These are phyloP conservation scores for Homolaphlyctis polyrhiza DNA, from an alignment of 371 early-diverging fungal species.

Conservation along the genomic window DNA sequence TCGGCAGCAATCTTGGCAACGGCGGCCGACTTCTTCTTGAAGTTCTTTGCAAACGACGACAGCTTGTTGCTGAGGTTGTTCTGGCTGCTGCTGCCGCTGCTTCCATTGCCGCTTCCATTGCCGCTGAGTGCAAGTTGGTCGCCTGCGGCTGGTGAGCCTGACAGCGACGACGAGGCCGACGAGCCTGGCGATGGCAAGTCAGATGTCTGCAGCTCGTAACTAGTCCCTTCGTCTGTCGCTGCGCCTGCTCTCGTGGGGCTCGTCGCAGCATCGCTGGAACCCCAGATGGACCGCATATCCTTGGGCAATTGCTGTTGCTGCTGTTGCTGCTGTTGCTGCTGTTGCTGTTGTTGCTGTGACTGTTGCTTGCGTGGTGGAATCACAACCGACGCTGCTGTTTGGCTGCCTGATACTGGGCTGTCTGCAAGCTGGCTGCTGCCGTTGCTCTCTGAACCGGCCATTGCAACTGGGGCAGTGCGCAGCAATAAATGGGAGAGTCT, in stretches of 20 bases:
- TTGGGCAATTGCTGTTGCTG: conserved; percentile 5
- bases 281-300: no score
- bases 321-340: conserved; percentile 2
- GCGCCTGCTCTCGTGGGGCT: no score
- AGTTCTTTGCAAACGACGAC: conserved; percentile 14
- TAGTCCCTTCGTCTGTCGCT: no score
- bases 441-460: no score
- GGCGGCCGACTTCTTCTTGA: conserved; percentile 11
- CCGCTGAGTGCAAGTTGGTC: background rate
- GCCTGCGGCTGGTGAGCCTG: background rate
- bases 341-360: background rate
- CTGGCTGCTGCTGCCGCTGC: background rate
- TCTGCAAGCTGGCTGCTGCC: no score
- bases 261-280: background rate
- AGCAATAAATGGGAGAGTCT: no score
- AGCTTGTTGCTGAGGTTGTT: background rate
- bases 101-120: background rate
- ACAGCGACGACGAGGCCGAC: background rate
- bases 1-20: conserved; percentile 17
- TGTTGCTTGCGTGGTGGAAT: no score
- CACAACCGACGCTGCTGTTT: no score
- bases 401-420: no score
- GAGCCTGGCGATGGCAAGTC: background rate
- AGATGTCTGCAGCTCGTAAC: background rate
- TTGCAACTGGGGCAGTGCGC: no score